Percentiles rank a stretch among this genome's conserved stretches.
These are phyloP conservation scores for Byssothecium circinans DNA, from an alignment of 2,329 filamentous ascomycete genomes.

Conservation along the genomic window DNA sequence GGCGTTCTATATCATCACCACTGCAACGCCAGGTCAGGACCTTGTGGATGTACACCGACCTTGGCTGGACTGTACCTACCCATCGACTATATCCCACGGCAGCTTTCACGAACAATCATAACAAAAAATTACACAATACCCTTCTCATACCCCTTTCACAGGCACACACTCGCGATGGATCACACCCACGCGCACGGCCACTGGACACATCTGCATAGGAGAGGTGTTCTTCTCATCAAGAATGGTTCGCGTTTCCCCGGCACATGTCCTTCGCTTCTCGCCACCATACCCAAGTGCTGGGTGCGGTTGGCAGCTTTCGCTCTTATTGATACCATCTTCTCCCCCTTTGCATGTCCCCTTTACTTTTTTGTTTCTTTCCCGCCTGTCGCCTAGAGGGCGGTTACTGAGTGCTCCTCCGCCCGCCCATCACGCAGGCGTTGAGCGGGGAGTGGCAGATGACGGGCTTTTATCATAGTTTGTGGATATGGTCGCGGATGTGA, in stretches of 20 bases:
- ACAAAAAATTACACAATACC: background rate
- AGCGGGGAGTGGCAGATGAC: background rate
- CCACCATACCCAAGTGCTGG: background rate
- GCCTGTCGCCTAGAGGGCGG: too few species aligned
- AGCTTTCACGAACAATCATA: too few species aligned
- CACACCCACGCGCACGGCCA: too few species aligned
- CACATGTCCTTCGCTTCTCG: background rate
- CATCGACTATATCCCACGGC: too few species aligned
- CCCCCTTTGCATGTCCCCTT: background rate
- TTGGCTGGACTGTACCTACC: too few species aligned
- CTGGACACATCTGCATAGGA: background rate
- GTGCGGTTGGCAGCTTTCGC: background rate
- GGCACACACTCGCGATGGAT: too few species aligned
- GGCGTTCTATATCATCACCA: conserved; percentile 34
- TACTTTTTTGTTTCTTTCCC: background rate
- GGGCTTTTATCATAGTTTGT: background rate
- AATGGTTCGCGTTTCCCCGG: background rate
- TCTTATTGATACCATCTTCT: background rate
- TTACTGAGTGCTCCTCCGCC: too few species aligned
- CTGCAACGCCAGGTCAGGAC: too few species aligned
- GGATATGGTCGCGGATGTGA: background rate
- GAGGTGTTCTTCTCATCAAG: background rate
- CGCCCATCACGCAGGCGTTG: too few species aligned
- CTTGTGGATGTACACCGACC: too few species aligned
- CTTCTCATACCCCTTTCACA: too few species aligned